phyloP scores from a whole-genome alignment of 495 filamentous ascomycete species.

The Neurospora sp. region DNA sequence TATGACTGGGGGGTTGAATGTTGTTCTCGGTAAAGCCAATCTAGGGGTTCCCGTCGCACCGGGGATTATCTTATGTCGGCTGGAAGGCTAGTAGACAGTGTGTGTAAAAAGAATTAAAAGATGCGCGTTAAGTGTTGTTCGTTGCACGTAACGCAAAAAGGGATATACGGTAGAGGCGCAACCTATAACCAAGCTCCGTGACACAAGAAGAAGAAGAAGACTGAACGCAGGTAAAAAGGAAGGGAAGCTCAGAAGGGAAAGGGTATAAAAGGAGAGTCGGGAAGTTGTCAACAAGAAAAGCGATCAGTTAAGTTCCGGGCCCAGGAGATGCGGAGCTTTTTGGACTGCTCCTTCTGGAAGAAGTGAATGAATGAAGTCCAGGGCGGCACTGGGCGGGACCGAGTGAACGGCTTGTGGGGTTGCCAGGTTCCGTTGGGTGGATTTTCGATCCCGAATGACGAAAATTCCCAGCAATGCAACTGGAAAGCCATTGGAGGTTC shows the following conservation, averaged over 20 bases:
- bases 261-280: constrained; percentile 1
- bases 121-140: not conserved
- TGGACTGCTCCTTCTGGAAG: constrained; percentile 8
- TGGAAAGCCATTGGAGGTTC: not conserved
- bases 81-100: not conserved
- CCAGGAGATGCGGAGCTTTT: constrained; percentile 3
- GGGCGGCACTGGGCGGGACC: constrained; percentile 1
- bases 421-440: not conserved
- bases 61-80: not conserved
- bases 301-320: not conserved
- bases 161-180: not conserved
- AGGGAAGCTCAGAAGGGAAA: not conserved
- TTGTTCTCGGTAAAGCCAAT: not conserved
- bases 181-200: not conserved
- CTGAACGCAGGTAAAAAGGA: not conserved
- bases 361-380: constrained; percentile 5
- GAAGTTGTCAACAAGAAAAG: not conserved
- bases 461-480: constrained; percentile 11
- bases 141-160: not conserved
- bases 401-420: not conserved
- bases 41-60: not conserved
- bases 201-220: not conserved
- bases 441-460: constrained; percentile 6
- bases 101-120: not conserved
- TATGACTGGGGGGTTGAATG: not conserved